phyloP scores from a whole-genome alignment of 768 basidiomycete genomes.

The Naganishia kalamii region DNA sequence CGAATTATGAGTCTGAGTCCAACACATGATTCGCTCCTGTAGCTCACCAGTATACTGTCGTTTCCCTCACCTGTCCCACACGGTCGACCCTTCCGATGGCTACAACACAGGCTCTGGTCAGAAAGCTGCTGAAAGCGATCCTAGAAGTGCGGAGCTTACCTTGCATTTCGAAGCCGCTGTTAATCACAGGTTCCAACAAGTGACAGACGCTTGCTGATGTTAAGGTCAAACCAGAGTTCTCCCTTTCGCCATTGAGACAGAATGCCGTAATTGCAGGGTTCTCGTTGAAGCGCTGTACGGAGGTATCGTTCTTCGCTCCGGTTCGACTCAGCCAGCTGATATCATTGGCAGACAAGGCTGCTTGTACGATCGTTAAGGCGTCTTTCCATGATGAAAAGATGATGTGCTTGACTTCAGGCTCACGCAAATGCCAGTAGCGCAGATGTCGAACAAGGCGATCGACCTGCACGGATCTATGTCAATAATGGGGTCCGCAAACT shows the following conservation, averaged over 20 bases:
- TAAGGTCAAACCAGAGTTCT: conserved; percentile 21
- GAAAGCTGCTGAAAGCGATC: background rate
- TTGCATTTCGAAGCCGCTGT: conserved; percentile 22
- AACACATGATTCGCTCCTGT: background rate
- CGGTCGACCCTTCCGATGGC: conserved; percentile 25
- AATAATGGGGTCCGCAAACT: no score
- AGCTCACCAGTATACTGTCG: conserved; percentile 20
- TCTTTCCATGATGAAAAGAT: conserved; percentile 25
- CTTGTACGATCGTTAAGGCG: conserved; percentile 16
- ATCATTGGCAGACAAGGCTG: conserved; percentile 15
- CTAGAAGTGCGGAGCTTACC: background rate
- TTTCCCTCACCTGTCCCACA: conserved; percentile 17
- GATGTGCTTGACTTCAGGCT: conserved; percentile 23
- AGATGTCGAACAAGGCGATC: conserved; percentile 18
- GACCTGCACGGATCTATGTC: background rate
- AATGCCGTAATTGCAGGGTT: conserved; percentile 17
- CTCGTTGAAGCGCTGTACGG: conserved; percentile 17
- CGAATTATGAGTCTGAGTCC: background rate
- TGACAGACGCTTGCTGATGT: conserved; percentile 23
- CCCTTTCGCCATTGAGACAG: conserved; percentile 21
- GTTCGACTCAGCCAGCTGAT: conserved; percentile 14
- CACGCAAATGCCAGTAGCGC: background rate
- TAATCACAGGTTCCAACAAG: conserved; percentile 23
- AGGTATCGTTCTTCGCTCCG: background rate
- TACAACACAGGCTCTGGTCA: background rate